Percentiles rank a stretch among this genome's conserved stretches.
phyloP scores from a whole-genome alignment of 2,329 filamentous ascomycete genomes.

The Microdochium paspali region DNA sequence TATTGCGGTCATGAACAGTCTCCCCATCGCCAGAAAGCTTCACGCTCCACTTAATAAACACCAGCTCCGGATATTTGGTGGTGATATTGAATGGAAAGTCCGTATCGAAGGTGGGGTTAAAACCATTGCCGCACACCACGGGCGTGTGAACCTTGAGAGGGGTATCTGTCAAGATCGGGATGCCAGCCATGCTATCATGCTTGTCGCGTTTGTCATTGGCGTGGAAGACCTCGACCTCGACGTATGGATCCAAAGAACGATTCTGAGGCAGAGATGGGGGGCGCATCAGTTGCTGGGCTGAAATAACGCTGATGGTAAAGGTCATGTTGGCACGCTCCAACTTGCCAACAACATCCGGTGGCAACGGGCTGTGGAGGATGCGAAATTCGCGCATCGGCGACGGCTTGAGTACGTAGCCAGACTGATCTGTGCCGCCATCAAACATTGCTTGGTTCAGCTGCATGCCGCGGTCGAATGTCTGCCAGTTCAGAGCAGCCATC shows the following conservation, averaged over 20 bases:
- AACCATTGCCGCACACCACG: conserved; percentile 80
- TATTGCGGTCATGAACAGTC: conserved; percentile 52
- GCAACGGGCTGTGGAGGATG: conserved; percentile 44
- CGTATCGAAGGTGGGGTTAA: conserved; percentile 82
- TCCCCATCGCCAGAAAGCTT: conserved; percentile 76
- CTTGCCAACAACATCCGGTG: conserved; percentile 46
- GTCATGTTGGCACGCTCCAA: conserved; percentile 73
- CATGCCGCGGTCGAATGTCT: conserved; percentile 92
- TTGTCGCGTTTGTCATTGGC: conserved; percentile 91
- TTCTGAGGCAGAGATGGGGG: conserved; percentile 63
- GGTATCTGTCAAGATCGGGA: conserved; percentile 33
- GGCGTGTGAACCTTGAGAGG: conserved; percentile 72
- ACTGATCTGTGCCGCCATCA: conserved; percentile 73
- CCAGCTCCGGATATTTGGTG: conserved; percentile 88
- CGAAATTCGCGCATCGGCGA: conserved; percentile 69
- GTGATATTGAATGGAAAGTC: conserved; percentile 72
- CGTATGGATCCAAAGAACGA: conserved; percentile 77
- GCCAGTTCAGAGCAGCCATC: conserved; percentile 98
- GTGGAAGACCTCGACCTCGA: conserved; percentile 91
- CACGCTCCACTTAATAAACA: conserved; percentile 90
- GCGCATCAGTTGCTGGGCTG: conserved; percentile 87
- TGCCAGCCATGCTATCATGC: conserved; percentile 58
- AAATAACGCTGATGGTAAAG: conserved; percentile 83
- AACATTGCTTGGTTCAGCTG: conserved; percentile 99
- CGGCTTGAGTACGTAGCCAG: conserved; percentile 91